A percentile compares a stretch with the other conserved stretches of the same genome.
These are phyloP conservation scores for Zopfochytrium polystomum DNA, from an alignment of 371 early-diverging fungal genomes.

Conservation along the genomic window DNA sequence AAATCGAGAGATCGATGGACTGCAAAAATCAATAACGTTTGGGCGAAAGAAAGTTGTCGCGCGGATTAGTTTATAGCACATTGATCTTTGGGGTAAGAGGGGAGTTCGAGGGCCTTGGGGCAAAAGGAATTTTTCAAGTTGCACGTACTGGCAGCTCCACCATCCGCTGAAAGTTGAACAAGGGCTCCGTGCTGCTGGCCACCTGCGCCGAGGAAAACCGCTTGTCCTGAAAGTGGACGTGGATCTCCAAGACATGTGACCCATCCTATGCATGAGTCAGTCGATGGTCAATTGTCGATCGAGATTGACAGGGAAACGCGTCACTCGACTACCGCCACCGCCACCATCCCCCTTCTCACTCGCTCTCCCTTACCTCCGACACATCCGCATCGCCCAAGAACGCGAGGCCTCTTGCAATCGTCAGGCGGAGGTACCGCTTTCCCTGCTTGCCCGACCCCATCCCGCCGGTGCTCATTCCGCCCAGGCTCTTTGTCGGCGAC, in stretches of 20 bases:
- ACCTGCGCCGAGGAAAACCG: slow-evolving; percentile 26
- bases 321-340: not conserved
- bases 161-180: slow-evolving; percentile 26
- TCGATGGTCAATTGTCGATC: not conserved
- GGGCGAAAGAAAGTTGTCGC: too few species aligned
- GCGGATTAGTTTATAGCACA: too few species aligned
- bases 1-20: slow-evolving; percentile 17
- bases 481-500: not conserved
- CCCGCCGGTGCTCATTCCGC: not conserved
- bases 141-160: slow-evolving; percentile 31
- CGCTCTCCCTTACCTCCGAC: slow-evolving; percentile 32
- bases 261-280: slow-evolving; percentile 26
- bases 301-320: not conserved
- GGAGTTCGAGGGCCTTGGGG: too few species aligned
- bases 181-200: slow-evolving; percentile 34
- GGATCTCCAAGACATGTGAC: slow-evolving; percentile 21
- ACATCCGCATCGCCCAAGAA: slow-evolving; percentile 31
- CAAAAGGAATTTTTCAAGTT: too few species aligned
- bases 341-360: not conserved
- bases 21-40: not conserved
- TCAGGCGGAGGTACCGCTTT: slow-evolving; percentile 20
- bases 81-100: too few species aligned
- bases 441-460: not conserved
- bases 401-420: slow-evolving; percentile 25
- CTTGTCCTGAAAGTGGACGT: slow-evolving; percentile 20